A percentile compares a stretch with the other conserved stretches of the same genome.
These are phyloP conservation scores for Camelina laxa DNA, from an alignment of 345 rosid genomes.

Conservation along the genomic window DNA sequence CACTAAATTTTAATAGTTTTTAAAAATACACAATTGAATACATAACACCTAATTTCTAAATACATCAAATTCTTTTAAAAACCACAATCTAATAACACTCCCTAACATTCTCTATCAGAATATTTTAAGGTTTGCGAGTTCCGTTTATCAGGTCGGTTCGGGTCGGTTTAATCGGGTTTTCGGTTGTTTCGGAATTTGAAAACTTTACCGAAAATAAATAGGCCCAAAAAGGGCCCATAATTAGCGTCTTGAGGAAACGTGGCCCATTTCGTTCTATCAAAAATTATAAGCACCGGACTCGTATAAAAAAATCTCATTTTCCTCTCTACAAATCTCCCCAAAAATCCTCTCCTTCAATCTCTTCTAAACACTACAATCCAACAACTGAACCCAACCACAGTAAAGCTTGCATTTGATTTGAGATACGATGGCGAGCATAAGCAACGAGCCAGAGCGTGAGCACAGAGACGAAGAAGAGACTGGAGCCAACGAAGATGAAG, in stretches of 20 bases:
- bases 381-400: constrained; percentile 13
- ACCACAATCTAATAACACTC: no score
- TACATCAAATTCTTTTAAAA: no score
- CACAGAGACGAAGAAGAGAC: constrained; percentile 72
- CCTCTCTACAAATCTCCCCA: neutral
- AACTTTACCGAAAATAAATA: no score
- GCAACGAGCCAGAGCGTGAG: constrained; percentile 58
- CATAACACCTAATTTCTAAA: no score
- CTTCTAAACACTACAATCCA: neutral
- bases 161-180: no score
- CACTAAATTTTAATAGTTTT: no score
- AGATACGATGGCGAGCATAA: constrained; percentile 56
- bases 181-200: no score
- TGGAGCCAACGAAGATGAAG: constrained; percentile 82
- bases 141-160: no score
- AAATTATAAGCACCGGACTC: constrained; percentile 3
- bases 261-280: neutral
- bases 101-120: no score
- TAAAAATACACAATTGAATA: no score
- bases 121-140: no score
- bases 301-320: constrained; percentile 2
- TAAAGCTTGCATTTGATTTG: constrained; percentile 30
- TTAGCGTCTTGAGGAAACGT: no score
- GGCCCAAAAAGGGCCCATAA: neutral
- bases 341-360: constrained; percentile 22